Percentiles rank a stretch among this genome's conserved stretches.
Conservation (phyloP, 1,139 yeast species). For the Geotrichum phurueaensis region DNA sequence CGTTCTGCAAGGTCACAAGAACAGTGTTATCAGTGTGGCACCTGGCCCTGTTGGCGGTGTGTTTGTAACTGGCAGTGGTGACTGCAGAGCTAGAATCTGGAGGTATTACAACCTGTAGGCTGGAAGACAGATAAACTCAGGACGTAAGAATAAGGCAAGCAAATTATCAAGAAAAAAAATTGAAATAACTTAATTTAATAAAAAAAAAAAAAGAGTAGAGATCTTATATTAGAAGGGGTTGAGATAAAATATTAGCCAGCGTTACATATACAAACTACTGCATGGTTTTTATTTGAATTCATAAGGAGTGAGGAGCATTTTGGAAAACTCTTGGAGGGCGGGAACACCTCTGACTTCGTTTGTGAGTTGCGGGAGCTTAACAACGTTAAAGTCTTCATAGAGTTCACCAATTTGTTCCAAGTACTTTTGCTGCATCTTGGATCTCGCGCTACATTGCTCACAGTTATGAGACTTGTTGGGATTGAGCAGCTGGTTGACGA, state of each 20-base stretch:
- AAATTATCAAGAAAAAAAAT: neutral
- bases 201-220: neutral
- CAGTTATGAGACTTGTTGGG: conserved; percentile 63
- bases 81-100: conserved; percentile 97
- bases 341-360: conserved; percentile 89
- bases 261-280: neutral
- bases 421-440: conserved; percentile 94
- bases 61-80: conserved; percentile 97
- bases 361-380: conserved; percentile 90
- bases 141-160: neutral
- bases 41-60: conserved; percentile 76
- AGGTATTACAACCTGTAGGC: conserved; percentile 38
- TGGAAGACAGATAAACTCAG: neutral
- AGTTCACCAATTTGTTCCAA: conserved; percentile 90
- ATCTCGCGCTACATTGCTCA: conserved; percentile 84
- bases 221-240: neutral
- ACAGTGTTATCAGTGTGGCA: conserved; percentile 91
- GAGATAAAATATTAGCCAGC: neutral
- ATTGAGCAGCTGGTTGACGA: conserved; percentile 85
- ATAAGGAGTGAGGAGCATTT: conserved; percentile 34
- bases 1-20: conserved; percentile 95
- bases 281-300: conserved; percentile 14
- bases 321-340: conserved; percentile 55
- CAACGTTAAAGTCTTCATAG: conserved; percentile 90
- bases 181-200: neutral